Conservation (phyloP, 352 stramenopile genomes). For the Globisporangium viniferum region DNA sequence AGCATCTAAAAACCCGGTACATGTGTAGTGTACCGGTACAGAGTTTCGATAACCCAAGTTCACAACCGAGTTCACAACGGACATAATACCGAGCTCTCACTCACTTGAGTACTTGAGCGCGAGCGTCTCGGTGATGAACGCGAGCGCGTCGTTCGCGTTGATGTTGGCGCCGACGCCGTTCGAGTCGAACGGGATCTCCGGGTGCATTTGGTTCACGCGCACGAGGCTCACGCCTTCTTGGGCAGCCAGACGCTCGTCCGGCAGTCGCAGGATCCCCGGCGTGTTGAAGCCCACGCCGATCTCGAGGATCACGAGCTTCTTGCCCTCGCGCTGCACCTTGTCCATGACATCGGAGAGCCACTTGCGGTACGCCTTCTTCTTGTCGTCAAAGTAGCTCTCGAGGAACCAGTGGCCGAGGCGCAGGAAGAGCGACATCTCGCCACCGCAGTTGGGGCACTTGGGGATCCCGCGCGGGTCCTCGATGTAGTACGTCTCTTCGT, state of each 20-base stretch:
- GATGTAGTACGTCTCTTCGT: conserved; percentile 52
- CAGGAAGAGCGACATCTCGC: conserved; percentile 48
- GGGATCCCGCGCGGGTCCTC: conserved; percentile 47
- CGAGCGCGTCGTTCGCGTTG: conserved; percentile 45
- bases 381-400: conserved; percentile 35
- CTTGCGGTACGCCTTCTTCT: conserved; percentile 33
- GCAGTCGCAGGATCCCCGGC: conserved; percentile 50
- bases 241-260: conserved; percentile 47
- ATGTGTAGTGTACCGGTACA: too few relatives aligned
- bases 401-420: conserved; percentile 50
- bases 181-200: conserved; percentile 51
- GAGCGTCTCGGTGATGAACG: conserved; percentile 23
- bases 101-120: neutral
- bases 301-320: conserved; percentile 70
- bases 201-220: conserved; percentile 51
- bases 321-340: conserved; percentile 29
- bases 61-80: too few relatives aligned
- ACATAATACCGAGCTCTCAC: too few relatives aligned
- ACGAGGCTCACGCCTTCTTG: conserved; percentile 46
- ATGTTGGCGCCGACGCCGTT: conserved; percentile 40
- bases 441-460: conserved; percentile 46
- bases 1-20: too few relatives aligned
- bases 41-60: too few relatives aligned
- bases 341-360: conserved; percentile 34
- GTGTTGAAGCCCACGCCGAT: conserved; percentile 75